phyloP scores from a whole-genome alignment of 371 early-diverging fungal genomes.

The Smittium mucronatum region DNA sequence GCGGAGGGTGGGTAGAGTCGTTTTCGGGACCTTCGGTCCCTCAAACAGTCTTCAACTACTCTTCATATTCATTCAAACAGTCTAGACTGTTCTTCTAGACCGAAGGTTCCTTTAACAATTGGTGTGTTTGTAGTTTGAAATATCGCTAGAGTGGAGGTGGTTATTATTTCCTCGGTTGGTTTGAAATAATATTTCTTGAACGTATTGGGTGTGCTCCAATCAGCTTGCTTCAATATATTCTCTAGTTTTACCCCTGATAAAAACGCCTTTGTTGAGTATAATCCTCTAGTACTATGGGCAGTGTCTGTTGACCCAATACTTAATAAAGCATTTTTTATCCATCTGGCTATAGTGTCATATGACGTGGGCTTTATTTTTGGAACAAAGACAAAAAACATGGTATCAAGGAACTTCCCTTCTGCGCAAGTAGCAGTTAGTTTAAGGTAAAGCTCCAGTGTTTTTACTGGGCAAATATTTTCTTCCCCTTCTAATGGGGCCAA shows the following conservation, averaged over 20 bases:
- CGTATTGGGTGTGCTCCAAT: background rate
- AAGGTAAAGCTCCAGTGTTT: constrained; percentile 1
- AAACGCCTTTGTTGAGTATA: background rate
- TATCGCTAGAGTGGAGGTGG: background rate
- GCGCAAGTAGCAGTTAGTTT: background rate
- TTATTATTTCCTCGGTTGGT: background rate
- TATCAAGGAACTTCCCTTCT: background rate
- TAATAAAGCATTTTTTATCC: background rate
- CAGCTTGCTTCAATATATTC: constrained; percentile 6
- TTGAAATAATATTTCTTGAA: constrained; percentile 7
- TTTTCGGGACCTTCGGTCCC: too few species aligned
- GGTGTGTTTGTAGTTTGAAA: constrained; percentile 6
- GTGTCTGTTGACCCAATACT: background rate
- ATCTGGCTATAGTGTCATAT: constrained; percentile 5
- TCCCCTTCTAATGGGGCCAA: background rate
- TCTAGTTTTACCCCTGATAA: background rate
- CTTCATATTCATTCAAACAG: background rate
- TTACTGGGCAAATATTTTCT: constrained; percentile 3
- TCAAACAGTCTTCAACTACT: too few species aligned
- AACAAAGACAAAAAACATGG: constrained; percentile 1
- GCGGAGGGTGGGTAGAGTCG: too few species aligned
- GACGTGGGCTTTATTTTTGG: background rate
- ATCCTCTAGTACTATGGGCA: constrained; percentile 3
- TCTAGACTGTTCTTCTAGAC: background rate
- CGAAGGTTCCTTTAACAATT: background rate